Conservation (phyloP, 345 rosid species). For the Physaria fendleri region DNA sequence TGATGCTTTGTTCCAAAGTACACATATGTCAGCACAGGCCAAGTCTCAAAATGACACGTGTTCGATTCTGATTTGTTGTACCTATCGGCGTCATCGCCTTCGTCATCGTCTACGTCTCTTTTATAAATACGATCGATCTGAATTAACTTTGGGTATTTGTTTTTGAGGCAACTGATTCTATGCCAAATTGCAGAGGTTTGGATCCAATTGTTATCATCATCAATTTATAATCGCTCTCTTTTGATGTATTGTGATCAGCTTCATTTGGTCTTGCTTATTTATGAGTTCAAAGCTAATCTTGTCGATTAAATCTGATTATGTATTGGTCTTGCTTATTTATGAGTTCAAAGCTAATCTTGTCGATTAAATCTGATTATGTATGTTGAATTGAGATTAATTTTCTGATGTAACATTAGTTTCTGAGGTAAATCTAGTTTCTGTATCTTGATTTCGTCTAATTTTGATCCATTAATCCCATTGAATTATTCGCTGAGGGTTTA, state of each 20-base stretch:
- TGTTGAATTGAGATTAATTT: too few species aligned
- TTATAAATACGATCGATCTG: too few species aligned
- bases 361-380: too few species aligned
- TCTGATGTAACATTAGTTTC: not conserved
- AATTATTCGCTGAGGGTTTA: too few species aligned
- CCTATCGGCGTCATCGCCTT: too few species aligned
- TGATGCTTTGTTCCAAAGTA: not conserved
- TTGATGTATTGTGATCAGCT: too few species aligned
- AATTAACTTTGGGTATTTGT: not conserved
- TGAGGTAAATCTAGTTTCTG: not conserved
- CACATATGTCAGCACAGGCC: too few species aligned
- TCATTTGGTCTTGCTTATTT: not conserved
- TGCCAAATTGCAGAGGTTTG: conserved; percentile 30
- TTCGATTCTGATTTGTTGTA: too few species aligned
- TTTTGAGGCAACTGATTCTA: not conserved
- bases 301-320: not conserved
- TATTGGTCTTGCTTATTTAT: too few species aligned
- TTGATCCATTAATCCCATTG: not conserved
- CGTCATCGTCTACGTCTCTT: too few species aligned
- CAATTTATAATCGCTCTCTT: too few species aligned
- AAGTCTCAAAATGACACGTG: too few species aligned
- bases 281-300: not conserved
- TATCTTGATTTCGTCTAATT: not conserved
- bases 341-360: not conserved
- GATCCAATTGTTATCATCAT: conserved; percentile 9